These are phyloP conservation scores for Tylopilus cervinicoccineus DNA, from an alignment of 768 basidiomycete species.

Conservation along the genomic window DNA sequence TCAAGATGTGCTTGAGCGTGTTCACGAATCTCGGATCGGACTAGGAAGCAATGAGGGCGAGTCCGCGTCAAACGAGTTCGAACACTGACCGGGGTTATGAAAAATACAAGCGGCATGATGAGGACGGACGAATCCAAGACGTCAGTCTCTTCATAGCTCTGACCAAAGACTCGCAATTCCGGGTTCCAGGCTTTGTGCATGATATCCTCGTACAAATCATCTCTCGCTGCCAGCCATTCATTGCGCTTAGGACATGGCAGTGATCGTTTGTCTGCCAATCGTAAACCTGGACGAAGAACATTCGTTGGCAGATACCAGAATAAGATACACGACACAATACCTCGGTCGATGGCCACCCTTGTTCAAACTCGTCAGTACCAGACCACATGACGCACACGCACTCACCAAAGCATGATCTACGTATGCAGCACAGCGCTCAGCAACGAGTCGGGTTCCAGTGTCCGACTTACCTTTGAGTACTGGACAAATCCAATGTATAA, in stretches of 20 bases:
- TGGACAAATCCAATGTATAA: conserved; percentile 20
- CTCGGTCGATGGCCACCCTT: conserved; percentile 95
- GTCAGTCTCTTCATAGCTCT: conserved; percentile 85
- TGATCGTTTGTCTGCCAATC: conserved; percentile 92
- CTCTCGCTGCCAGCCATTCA: conserved; percentile 74
- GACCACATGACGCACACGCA: neutral
- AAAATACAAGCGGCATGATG: conserved; percentile 93
- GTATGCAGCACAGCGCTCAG: conserved; percentile 6
- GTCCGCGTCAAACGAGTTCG: neutral
- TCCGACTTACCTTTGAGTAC: conserved; percentile 70
- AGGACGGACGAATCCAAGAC: conserved; percentile 84
- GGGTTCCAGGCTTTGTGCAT: conserved; percentile 86
- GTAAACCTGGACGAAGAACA: conserved; percentile 49
- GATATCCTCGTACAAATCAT: conserved; percentile 88
- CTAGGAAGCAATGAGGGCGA: conserved; percentile 32
- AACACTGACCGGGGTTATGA: conserved; percentile 68
- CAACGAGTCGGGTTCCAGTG: neutral
- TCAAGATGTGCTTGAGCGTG: conserved; percentile 81
- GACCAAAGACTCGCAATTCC: conserved; percentile 66
- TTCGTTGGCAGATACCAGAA: neutral
- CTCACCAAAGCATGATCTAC: conserved; percentile 88
- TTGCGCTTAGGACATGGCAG: conserved; percentile 75
- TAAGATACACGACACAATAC: conserved; percentile 28
- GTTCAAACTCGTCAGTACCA: neutral
- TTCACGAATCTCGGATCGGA: conserved; percentile 85